Conservation (phyloP, 306 rosid genomes). For the Abrus precatorius region DNA sequence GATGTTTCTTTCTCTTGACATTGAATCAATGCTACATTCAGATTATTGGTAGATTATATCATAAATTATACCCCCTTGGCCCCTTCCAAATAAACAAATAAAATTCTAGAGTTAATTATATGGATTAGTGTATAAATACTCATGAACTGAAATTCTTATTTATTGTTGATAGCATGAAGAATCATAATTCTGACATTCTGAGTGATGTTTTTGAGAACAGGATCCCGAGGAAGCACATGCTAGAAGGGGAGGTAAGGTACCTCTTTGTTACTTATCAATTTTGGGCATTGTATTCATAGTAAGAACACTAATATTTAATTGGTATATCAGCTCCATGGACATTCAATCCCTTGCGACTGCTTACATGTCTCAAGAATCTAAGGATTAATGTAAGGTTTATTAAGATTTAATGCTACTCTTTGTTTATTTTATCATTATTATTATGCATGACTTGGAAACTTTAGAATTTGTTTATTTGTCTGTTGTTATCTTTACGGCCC, state of each 20-base stretch:
- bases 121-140: conserved; percentile 17
- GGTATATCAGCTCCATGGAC: conserved; percentile 95
- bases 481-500: conserved; percentile 31
- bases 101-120: background rate
- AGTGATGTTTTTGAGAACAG: conserved; percentile 59
- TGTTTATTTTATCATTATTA: background rate
- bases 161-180: conserved; percentile 34
- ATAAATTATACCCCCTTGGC: background rate
- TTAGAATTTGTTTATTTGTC: conserved; percentile 31
- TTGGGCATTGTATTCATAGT: conserved; percentile 47
- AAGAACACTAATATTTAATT: conserved; percentile 57
- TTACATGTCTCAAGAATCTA: conserved; percentile 74
- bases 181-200: conserved; percentile 43
- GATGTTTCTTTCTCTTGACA: conserved; percentile 22
- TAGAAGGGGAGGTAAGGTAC: conserved; percentile 92
- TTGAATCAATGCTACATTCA: conserved; percentile 27
- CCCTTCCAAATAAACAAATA: background rate
- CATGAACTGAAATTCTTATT: conserved; percentile 6
- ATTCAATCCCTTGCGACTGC: conserved; percentile 77
- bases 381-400: conserved; percentile 68
- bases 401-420: conserved; percentile 23
- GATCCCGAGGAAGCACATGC: conserved; percentile 97
- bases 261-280: conserved; percentile 42
- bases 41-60: conserved; percentile 9
- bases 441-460: conserved; percentile 32